These are phyloP conservation scores for Sinapis alba DNA, from an alignment of 441 rosid genomes.

Conservation along the genomic window DNA sequence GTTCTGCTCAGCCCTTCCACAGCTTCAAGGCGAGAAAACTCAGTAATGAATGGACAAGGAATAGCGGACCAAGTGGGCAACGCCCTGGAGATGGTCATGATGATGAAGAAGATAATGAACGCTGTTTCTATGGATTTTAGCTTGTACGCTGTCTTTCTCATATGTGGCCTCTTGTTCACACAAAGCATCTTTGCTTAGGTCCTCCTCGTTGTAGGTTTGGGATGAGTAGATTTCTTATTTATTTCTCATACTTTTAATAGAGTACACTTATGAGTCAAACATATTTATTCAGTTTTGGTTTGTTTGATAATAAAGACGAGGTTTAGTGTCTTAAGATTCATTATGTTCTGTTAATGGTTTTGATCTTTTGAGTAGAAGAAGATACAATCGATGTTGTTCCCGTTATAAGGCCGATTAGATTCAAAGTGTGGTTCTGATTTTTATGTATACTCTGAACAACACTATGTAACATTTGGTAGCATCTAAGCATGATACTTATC, in stretches of 20 bases:
- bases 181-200: conserved; percentile 30
- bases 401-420: too few species aligned
- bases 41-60: conserved; percentile 39
- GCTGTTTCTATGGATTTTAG: conserved; percentile 76
- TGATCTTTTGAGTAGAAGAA: background rate
- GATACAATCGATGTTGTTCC: background rate
- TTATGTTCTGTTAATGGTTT: background rate
- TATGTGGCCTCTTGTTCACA: conserved; percentile 59
- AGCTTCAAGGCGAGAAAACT: conserved; percentile 34
- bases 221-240: conserved; percentile 1
- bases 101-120: conserved; percentile 63
- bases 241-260: background rate
- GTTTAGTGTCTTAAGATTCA: background rate
- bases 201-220: conserved; percentile 8
- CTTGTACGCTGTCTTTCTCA: conserved; percentile 55
- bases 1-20: conserved; percentile 43
- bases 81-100: conserved; percentile 61
- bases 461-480: too few species aligned
- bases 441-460: too few species aligned
- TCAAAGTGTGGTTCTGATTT: too few species aligned
- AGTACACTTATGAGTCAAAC: background rate
- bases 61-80: conserved; percentile 67
- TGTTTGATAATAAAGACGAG: background rate
- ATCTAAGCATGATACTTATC: background rate
- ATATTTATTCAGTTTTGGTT: background rate